Conservation (phyloP, 768 basidiomycete genomes). For the Suillus lakei region DNA sequence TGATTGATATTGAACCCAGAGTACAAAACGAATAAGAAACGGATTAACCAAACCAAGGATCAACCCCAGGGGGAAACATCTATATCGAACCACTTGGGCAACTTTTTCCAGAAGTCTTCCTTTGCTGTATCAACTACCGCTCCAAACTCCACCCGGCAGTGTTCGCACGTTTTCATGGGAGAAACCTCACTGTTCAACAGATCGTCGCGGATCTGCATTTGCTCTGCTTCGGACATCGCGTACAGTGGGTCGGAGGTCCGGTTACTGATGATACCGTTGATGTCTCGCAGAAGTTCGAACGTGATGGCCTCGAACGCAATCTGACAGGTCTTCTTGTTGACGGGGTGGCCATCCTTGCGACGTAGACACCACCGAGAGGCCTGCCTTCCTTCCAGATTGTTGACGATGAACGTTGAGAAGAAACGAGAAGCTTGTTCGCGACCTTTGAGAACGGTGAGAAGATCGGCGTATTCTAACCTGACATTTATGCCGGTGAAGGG, state of each 20-base stretch:
- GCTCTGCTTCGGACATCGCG: conserved; percentile 67
- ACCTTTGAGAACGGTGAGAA: conserved; percentile 65
- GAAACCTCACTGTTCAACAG: conserved; percentile 44
- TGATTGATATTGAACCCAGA: not conserved
- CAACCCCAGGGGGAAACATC: conserved; percentile 46
- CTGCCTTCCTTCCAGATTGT: conserved; percentile 69
- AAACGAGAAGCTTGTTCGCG: conserved; percentile 76
- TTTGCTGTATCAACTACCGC: conserved; percentile 61
- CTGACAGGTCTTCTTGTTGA: conserved; percentile 61
- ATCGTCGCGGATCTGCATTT: conserved; percentile 66
- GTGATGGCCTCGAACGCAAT: conserved; percentile 75
- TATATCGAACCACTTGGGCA: conserved; percentile 71
- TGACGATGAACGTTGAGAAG: conserved; percentile 78
- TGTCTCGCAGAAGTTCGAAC: conserved; percentile 74
- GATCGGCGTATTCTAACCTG: conserved; percentile 50
- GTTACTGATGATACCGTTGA: conserved; percentile 68
- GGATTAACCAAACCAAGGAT: conserved; percentile 1
- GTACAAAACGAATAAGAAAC: not conserved
- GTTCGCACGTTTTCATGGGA: conserved; percentile 64
- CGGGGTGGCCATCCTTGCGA: conserved; percentile 49
- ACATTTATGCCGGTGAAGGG: conserved; percentile 44
- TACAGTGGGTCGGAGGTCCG: conserved; percentile 74
- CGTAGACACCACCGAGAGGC: conserved; percentile 54
- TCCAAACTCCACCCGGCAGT: conserved; percentile 65
- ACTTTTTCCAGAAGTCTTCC: conserved; percentile 65